Base-by-base conservation (phyloP, 208 protist species). In the Acanthamoeba divionensis region DNA sequence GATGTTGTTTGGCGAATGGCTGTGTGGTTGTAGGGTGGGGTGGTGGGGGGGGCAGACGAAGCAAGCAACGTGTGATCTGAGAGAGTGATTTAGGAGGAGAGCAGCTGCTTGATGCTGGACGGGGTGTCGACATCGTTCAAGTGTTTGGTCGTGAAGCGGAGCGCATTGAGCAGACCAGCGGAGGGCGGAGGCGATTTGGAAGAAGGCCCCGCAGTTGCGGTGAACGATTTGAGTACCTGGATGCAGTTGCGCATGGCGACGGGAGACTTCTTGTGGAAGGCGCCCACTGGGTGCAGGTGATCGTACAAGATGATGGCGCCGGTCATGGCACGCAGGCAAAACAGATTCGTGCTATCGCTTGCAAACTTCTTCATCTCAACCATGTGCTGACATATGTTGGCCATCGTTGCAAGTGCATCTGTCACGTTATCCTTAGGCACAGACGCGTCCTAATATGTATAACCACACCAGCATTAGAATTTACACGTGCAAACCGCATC, bases 121-220 rank as follows among this genome's bases (percentile, higher is more conserved):
- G 95, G 95, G 26, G 95, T 96, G 60, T 94, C 92, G 18, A 86
- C 45, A 29, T 96, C 95, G 57, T 92, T 94, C 60, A 96, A 91
- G 45, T 96, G 95, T 55, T 95, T 95, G 7, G 95, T 96, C 18
- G 95, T 95, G 94, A 93, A 96, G 47, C 93, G 93, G 12, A 96
- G 82, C 18, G 95, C 95, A 89, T 96, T 96, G 63, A 96, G 90
- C n/a, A 96, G 87, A 44, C 93, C 93, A 45, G 91, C 94, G 9
- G 90, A 88, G 57, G 83, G 90, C 15, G 87, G 33, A 3, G 77
- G 77, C 31, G 57, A 13, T 15, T 44, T 80, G 75, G 52, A 48
- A 2, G 75, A 85, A 33, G 36, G 7, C 26, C 50, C 45, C 9
- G 75, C 6, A 15, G 38, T 31, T 2, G 31, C n/a, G 36, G 75